Conservation (phyloP, 352 stramenopile species). For the Pythium dissimile region DNA sequence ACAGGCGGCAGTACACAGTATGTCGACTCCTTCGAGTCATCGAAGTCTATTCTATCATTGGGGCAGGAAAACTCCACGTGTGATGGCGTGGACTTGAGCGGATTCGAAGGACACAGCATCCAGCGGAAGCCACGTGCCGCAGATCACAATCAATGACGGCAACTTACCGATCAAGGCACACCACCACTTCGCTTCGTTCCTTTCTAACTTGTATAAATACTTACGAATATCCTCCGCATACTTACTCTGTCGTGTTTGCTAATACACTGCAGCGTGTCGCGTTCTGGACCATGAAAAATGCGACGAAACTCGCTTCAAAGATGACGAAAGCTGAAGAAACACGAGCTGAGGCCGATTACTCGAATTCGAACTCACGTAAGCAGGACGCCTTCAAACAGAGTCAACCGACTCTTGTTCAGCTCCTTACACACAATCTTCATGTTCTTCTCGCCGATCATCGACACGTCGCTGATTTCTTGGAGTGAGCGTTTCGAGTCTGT, state of each 20-base stretch:
- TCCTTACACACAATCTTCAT: conserved; percentile 86
- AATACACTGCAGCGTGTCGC: neutral
- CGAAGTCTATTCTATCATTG: no score
- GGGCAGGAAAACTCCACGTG: no score
- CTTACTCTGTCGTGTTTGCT: conserved; percentile 9
- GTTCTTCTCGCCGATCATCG: conserved; percentile 79
- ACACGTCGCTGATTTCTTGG: conserved; percentile 79
- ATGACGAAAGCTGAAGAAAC: no score
- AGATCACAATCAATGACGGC: no score
- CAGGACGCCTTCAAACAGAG: conserved; percentile 73
- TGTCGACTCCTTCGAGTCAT: no score
- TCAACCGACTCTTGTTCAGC: conserved; percentile 77
- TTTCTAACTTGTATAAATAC: conserved; percentile 27
- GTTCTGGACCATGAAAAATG: no score
- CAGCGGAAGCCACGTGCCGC: no score
- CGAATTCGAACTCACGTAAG: conserved; percentile 32
- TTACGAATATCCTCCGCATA: conserved; percentile 21
- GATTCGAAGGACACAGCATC: no score
- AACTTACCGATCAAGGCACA: neutral
- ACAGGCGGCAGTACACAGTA: no score
- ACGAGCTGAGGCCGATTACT: neutral
- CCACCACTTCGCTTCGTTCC: conserved; percentile 2
- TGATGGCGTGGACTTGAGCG: neutral
- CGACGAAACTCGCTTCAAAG: no score
- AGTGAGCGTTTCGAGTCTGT: conserved; percentile 77